These are phyloP conservation scores for Cercospora sp. DNA, from an alignment of 2,329 filamentous ascomycete genomes.

Conservation along the genomic window DNA sequence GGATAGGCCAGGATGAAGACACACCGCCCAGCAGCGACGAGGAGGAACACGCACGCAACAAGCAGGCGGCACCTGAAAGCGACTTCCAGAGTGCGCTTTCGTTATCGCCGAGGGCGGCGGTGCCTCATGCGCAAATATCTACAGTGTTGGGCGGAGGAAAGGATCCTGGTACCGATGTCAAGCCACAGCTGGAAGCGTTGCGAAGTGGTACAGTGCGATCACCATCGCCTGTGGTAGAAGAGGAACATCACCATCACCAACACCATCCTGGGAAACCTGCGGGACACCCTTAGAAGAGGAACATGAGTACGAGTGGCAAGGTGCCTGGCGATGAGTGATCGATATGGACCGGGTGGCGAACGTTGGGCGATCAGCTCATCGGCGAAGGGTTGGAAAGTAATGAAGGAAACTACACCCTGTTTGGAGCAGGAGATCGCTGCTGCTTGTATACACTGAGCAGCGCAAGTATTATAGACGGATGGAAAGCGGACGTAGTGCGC, in stretches of 20 bases:
- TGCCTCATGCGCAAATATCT: slow-evolving; percentile 32
- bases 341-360: not conserved
- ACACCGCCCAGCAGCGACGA: slow-evolving; percentile 39
- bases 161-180: slow-evolving; percentile 32
- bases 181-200: slow-evolving; percentile 30
- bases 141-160: slow-evolving; percentile 22
- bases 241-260: slow-evolving; percentile 18
- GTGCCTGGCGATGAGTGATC: not conserved
- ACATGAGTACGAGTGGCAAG: not conserved
- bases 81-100: slow-evolving; percentile 32
- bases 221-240: slow-evolving; percentile 34
- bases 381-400: not conserved
- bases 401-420: not conserved
- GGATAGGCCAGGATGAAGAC: slow-evolving; percentile 24
- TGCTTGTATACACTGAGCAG: not conserved
- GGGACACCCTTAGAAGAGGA: not conserved
- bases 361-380: not conserved
- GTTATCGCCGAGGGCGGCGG: slow-evolving; percentile 28
- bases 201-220: slow-evolving; percentile 35
- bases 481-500: not conserved
- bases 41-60: slow-evolving; percentile 34
- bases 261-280: not conserved
- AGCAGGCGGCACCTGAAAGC: slow-evolving; percentile 18
- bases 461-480: not conserved
- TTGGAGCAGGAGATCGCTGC: not conserved